Conservation (phyloP, 768 basidiomycete genomes). For the Trametes sanguinea region DNA sequence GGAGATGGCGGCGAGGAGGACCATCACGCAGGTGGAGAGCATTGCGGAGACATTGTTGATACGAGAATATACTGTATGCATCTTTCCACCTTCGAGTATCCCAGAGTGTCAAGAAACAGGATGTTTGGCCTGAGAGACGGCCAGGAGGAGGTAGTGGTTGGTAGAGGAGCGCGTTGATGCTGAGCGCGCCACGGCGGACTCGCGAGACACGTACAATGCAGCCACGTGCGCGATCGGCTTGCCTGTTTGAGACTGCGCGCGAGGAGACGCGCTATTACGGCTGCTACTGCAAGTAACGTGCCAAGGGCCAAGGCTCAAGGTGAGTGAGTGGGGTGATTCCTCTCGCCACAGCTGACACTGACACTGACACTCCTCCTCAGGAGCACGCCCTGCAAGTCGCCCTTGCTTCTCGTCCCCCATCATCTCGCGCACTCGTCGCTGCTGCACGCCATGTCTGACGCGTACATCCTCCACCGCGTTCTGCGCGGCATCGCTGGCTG, state of each 20-base stretch:
- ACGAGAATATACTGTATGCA: constrained; percentile 73
- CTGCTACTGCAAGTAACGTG: no score
- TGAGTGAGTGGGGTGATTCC: constrained; percentile 1
- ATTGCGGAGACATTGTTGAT: constrained; percentile 74
- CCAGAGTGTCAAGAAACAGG: no score
- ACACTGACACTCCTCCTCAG: background rate
- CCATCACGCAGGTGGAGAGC: constrained; percentile 75
- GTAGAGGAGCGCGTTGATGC: background rate
- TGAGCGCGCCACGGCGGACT: background rate
- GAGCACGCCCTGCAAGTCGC: background rate
- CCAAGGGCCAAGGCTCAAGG: background rate
- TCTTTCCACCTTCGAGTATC: constrained; percentile 29
- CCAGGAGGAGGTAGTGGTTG: background rate
- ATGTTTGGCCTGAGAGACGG: background rate
- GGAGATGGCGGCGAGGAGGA: constrained; percentile 67
- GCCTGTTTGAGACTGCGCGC: background rate
- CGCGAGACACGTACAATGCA: constrained; percentile 13
- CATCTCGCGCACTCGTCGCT: background rate
- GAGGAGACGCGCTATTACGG: no score
- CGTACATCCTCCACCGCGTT: constrained; percentile 60
- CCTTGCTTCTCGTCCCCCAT: constrained; percentile 4
- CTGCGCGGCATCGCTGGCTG: constrained; percentile 71
- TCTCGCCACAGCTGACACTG: background rate
- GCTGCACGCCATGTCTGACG: constrained; percentile 33
- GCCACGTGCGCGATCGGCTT: constrained; percentile 8